Base-by-base conservation (phyloP, 768 basidiomycete genomes). In the Ramaria sp. region DNA sequence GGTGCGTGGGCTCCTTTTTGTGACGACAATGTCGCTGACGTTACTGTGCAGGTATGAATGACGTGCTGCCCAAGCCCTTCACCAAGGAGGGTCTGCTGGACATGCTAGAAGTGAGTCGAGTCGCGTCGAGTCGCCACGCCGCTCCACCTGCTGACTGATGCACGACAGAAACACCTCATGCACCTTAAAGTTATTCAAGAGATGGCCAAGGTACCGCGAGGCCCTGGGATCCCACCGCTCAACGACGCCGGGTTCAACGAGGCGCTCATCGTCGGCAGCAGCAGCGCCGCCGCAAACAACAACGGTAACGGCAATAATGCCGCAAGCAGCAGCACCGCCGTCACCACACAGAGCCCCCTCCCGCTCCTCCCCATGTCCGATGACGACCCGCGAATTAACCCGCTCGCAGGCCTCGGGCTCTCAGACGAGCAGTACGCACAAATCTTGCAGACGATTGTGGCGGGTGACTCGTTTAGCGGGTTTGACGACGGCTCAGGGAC, bases 21-120 rank as follows among this genome's bases (percentile, higher is more conserved):
- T 7, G 17, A 20, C 1, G 31, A 37, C 22, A 15, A 24, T 31
- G 17, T n/a, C 41, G n/a, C 54, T 37, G 12, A 3, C 19, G n/a
- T n/a, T 17, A 1, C 9, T 11, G 1, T 65, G 59, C 65, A 75
- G 87, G 93, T 17, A 97, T 97, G 94, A 97, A 94, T 69, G 94
- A 97, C 70, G 88, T 96, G 57, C 74, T 98, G 17, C 88, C 93
- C 7, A 98, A 98, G 69, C 95, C 95, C 3, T 98, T 98, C 72
- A 95, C 90, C n/a, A 91, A 91, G 68, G 84, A 93, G 66, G 88
- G 88, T 15, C 73, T 98, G 31, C 72, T 94, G 48, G 84, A 86
- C 61, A 93, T 97, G 83, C 84, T 98, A 60, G 95, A 98, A 73
- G 88, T 89, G 53, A 41, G 69, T 27, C 45, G 15, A 43, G 7